Conservation (phyloP, 2,329 filamentous ascomycete genomes). For the Penicillium brasilianum region DNA sequence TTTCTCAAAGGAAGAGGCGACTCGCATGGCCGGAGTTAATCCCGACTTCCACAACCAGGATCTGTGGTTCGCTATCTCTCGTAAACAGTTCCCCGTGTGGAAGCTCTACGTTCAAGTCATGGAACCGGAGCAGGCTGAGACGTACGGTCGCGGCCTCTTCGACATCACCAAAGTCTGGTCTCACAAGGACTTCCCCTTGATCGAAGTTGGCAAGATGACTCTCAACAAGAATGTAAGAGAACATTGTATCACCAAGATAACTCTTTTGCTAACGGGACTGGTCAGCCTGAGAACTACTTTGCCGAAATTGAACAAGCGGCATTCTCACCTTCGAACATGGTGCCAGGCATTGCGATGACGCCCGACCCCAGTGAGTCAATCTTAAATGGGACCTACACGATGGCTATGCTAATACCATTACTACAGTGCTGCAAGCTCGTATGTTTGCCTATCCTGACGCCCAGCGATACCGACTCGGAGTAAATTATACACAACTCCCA, state of each 20-base stretch:
- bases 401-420: constrained; percentile 23
- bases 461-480: constrained; percentile 46
- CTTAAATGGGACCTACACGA: constrained; percentile 4
- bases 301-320: constrained; percentile 70
- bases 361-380: constrained; percentile 59
- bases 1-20: constrained; percentile 59
- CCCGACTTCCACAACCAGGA: constrained; percentile 65
- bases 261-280: constrained; percentile 8
- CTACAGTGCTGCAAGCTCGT: constrained; percentile 60
- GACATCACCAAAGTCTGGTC: constrained; percentile 64
- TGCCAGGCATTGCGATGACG: constrained; percentile 66
- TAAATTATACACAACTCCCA: constrained; percentile 49
- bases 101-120: constrained; percentile 61
- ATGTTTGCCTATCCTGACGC: constrained; percentile 67
- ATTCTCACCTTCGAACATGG: constrained; percentile 67
- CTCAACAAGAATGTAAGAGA: constrained; percentile 55
- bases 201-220: constrained; percentile 56
- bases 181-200: constrained; percentile 55
- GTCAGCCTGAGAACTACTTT: constrained; percentile 62
- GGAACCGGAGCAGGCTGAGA: constrained; percentile 57
- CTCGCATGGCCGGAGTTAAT: constrained; percentile 57
- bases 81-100: constrained; percentile 64
- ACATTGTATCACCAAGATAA: neutral
- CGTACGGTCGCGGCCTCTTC: constrained; percentile 57
- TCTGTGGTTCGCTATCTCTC: constrained; percentile 64